Base-by-base conservation (phyloP, 148 eudicot species). In the Heliamphora exappendiculata region DNA sequence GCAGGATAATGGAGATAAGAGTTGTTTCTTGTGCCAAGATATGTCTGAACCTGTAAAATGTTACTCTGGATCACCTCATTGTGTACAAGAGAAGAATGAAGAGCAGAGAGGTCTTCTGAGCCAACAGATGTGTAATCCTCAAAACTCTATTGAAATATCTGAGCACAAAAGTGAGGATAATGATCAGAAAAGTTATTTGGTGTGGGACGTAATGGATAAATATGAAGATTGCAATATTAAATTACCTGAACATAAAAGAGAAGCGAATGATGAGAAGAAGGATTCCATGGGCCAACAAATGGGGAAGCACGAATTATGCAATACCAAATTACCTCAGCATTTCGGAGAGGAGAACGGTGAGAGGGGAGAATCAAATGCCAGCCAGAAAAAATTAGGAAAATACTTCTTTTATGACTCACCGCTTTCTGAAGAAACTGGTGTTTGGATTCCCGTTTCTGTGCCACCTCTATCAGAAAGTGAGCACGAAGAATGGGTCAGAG, bases 361-460 rank as follows among this genome's bases (percentile, higher is more conserved):
- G 67, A 76, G 69, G 17, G 67, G 20, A 59, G 77, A 78, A 26
- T 50, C 49, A 26, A 73, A 74, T 78, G 50, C 20, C 26, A 50
- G 58, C 68, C 41, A 37, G 6, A 33, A 67, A 69, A 75, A 80
- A 37, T n/a, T n/a, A n/a, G 81, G 82, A 8, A 85, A 82, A 55
- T 79, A 80, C 62, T 86, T 88, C 76, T 78, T 74, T 45, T 88
- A 88, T 69, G 91, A 86, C 59, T 49, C 84, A 51, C 91, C 91
- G 12, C 79, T 84, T 75, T 82, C 87, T 58, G 91, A 88, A 78
- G 91, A 86, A 79, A 88, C 91, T 31, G 91, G 91, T 33, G 83
- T 84, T 45, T 88, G 91, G 91, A 88, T 88, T 75, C 91, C 91
- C 3, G 91, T 88, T 45, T 88, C 91, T 1, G 84, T 88, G 70